Base-by-base conservation (phyloP, 805 yeast species). In the Danielia oregonensis region DNA sequence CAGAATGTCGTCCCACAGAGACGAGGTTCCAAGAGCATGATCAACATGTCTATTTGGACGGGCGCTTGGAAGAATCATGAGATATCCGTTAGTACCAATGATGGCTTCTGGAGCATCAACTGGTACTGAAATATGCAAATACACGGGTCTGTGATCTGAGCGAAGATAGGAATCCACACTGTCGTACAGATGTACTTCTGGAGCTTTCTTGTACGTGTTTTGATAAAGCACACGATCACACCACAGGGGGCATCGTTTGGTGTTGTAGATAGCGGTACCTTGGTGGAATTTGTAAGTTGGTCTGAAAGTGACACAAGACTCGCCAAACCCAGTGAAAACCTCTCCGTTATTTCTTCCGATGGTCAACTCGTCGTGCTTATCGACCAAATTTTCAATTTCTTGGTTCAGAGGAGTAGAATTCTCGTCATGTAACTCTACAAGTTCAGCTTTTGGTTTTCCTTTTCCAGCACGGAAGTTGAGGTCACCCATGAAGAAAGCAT, bases 101-200 rank as follows among this genome's bases (percentile, higher is more conserved):
- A 48, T 43, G 8, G 44, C 16, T 13, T 37, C 40, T 1, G 80
- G 72, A 0, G 71, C 49, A 4, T 43, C 33, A n/a, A 50, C 40
- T 1, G 85, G 82, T 3, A 79, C 61, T 0, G 59, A 49, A 1
- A 82, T 53, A 5, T 57, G 56, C 24, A 86, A 55, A 43, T 57
- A 74, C 1, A 88, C 96, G 0, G 96, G 95, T 30, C 75, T 74
- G 57, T 88, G 97, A 56, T 88, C 97, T 0, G 95, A 84, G 16
- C 68, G 62, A 4, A 60, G 57, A 24, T 82, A 57, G 0, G 63
- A 53, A 1, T 63, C 54, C 1, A 84, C 45, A 5, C 84, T 67
- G 18, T 59, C 48, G 56, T 87, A 87, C 3, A 54, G 51, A 10
- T 57, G 44, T 1, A 76, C 45, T 39, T 4, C 38, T 23, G 57